Evolutionary conservation across 345 rosid species (phyloP), one percentile per base, ranked within the genome.

Genomic region (Citrus hindsii): DNA sequence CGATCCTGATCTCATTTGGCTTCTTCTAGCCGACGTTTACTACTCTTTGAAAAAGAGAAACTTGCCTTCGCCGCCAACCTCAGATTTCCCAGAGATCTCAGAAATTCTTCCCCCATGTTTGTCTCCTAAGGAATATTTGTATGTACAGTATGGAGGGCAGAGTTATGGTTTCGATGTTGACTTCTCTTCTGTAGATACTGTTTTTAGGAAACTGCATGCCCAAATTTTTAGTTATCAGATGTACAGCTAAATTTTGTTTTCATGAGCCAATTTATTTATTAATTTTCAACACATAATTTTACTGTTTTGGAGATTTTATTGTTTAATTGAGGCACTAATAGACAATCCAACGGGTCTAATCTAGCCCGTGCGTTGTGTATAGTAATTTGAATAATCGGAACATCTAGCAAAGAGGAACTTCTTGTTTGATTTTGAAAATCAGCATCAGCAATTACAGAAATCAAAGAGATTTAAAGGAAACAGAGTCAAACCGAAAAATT

Each of bases 1-100:
- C 3, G 98, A 96, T 82, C 85, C 98, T 37, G 99, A 96, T 85
- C 95, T 96, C 51, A 84, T 95, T 25, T 92, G 99, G 98, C 88
- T 96, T 79, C 93, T 94, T 63, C 77, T 96, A 75, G 94, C 97
- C 0, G 99, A 96, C 75, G 92, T 94, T 58, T 91, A 94, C 77
- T 94, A 82, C 85, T 81, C 97, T 30, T 35, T 83, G 79, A 88
- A 87, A 90, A 87, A 79, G 86, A 87, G 79, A 70, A 82, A 85
- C 64, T 22, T 79, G 51, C 93, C 92, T 77, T 62, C 76, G 0
- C 93, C 94, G 5, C 93, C 97, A 4, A 74, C 84, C 10, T 35
- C 84, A 9, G 88, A 86, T 58, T 95, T 93, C 8, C 94, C 90
- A 0, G 84, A 74, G 3, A 56, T 92, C 32, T 77, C 89, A 32